Evolutionary conservation across 2,329 filamentous ascomycete genomes (phyloP).

Genomic region (Pseudocercospora fuligena): DNA sequence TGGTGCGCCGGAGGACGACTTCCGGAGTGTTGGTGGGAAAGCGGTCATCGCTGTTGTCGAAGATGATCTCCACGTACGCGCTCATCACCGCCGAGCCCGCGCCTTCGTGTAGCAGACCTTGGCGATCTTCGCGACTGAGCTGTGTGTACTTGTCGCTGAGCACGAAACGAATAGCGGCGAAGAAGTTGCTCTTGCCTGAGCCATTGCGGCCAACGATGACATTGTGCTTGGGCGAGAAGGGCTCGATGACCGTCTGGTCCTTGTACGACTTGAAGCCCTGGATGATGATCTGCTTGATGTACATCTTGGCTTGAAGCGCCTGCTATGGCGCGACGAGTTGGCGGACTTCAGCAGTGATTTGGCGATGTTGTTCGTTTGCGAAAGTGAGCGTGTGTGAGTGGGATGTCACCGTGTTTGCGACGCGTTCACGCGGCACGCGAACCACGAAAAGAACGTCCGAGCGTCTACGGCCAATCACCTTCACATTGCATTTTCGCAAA

Average conservation of each 20-base stretch:
- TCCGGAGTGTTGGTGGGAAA: slow-evolving; percentile 93
- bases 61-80: slow-evolving; percentile 98
- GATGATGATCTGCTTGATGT: slow-evolving; percentile 99
- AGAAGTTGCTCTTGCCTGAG: slow-evolving; percentile 99
- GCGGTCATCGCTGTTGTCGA: slow-evolving; percentile 95
- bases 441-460: neutral
- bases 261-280: slow-evolving; percentile 99
- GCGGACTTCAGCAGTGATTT: neutral
- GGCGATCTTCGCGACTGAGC: slow-evolving; percentile 93
- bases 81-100: slow-evolving; percentile 98
- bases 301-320: slow-evolving; percentile 62
- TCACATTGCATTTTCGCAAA: too few relatives aligned
- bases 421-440: neutral
- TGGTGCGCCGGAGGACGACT: slow-evolving; percentile 87
- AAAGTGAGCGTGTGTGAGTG: neutral
- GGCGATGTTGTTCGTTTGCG: neutral
- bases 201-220: slow-evolving; percentile 99
- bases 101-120: slow-evolving; percentile 95
- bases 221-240: slow-evolving; percentile 96
- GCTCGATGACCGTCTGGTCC: slow-evolving; percentile 97
- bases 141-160: slow-evolving; percentile 92
- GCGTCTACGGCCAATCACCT: neutral
- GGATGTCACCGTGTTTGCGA: neutral
- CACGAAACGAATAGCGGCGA: slow-evolving; percentile 97
- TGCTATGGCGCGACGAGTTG: neutral